Conservation (phyloP, 495 filamentous ascomycete species). For the Penicillium tannophilum region DNA sequence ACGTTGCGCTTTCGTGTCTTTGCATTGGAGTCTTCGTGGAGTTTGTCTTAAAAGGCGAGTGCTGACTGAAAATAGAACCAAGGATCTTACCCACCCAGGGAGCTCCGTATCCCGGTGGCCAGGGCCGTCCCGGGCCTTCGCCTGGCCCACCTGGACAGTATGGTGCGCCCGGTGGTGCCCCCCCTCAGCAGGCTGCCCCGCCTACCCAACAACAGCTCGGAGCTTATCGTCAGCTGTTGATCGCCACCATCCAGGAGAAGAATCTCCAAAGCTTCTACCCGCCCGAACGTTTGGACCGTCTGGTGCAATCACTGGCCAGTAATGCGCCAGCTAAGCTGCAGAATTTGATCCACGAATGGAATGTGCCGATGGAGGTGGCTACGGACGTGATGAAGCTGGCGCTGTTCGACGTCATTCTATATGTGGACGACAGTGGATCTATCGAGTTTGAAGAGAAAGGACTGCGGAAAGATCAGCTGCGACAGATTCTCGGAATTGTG, state of each 20-base stretch:
- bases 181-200: constrained; percentile 29
- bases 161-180: constrained; percentile 27
- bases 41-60: background rate
- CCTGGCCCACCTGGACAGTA: constrained; percentile 36
- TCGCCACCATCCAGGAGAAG: constrained; percentile 60
- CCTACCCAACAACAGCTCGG: constrained; percentile 50
- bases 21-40: constrained; percentile 7
- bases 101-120: constrained; percentile 34
- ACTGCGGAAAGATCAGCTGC: constrained; percentile 66
- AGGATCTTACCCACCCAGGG: constrained; percentile 36
- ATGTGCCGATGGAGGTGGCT: constrained; percentile 61
- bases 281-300: constrained; percentile 40
- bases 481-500: constrained; percentile 62
- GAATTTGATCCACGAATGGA: constrained; percentile 56
- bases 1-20: constrained; percentile 14
- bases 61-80: constrained; percentile 28
- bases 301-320: constrained; percentile 39
- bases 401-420: constrained; percentile 67
- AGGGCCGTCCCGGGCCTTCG: constrained; percentile 33
- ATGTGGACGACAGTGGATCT: constrained; percentile 74
- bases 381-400: constrained; percentile 68
- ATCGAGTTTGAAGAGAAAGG: constrained; percentile 69
- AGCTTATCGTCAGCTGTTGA: constrained; percentile 56
- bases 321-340: constrained; percentile 53
- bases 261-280: constrained; percentile 58